phyloP scores from a whole-genome alignment of 352 stramenopile species.

The Phytopythium sindhum region DNA sequence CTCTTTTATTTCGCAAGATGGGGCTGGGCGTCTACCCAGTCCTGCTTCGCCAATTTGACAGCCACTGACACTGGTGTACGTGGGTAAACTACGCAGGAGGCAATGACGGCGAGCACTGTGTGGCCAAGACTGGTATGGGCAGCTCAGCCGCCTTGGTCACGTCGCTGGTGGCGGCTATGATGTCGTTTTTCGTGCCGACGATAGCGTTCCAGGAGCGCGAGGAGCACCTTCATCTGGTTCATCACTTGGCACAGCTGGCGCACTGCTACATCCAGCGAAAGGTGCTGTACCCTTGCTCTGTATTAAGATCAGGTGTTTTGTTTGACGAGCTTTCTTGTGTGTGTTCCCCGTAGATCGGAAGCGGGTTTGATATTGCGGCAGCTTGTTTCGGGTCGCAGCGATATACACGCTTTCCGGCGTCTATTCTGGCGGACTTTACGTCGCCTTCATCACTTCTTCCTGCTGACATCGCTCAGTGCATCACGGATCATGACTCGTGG shows the following conservation, averaged over 20 bases:
- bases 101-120: conserved; percentile 35
- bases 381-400: conserved; percentile 93
- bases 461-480: conserved; percentile 46
- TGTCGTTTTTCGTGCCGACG: conserved; percentile 78
- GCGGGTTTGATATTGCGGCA: conserved; percentile 95
- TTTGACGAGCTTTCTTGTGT: not conserved
- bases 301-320: not conserved
- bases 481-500: conserved; percentile 45
- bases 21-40: not conserved
- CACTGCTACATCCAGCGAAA: conserved; percentile 97
- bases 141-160: conserved; percentile 95
- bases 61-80: not conserved
- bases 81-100: conserved; percentile 16
- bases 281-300: conserved; percentile 20
- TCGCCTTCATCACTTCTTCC: conserved; percentile 46
- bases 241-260: conserved; percentile 94
- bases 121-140: conserved; percentile 95
- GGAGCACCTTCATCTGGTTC: conserved; percentile 60
- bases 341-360: conserved; percentile 77
- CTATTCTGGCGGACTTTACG: conserved; percentile 53
- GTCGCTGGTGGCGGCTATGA: conserved; percentile 89
- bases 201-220: conserved; percentile 16
- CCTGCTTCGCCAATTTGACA: not conserved
- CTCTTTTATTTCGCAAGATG: not conserved
- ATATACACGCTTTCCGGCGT: conserved; percentile 89